Evolutionary conservation across 768 basidiomycete species (phyloP), one percentile per base, ranked within the genome.

Genomic region (Rubroboletus pulcherrimus): DNA sequence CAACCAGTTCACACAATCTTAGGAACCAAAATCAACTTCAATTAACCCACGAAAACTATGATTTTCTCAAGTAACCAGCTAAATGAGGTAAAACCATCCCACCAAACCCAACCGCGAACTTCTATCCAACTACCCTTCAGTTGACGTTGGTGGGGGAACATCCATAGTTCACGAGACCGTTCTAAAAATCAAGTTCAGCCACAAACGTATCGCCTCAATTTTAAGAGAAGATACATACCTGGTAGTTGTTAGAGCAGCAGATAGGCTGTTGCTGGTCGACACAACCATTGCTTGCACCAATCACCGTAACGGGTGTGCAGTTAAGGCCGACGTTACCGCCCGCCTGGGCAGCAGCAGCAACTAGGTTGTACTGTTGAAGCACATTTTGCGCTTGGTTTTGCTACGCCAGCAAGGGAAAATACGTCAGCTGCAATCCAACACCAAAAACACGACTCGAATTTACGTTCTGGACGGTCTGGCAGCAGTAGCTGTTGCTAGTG

Each of bases 401-500:
- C 26, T 26, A 5, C 3, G 3, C 26, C 26, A 5, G 1, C 35
- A n/a, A 30, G 10, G 5, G 4, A 21, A 17, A 38, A 4, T 12
- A 24, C 6, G 8, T 60, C 24, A 51, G 15, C 11, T 1, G 0
- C 0, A 17, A 14, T 5, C 10, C 12, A 9, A 10, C 5, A 34
- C 2, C 6, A 9, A 10, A 7, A 24, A 19, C 1, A 12, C 7
- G 12, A 11, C 3, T 2, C 3, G 0, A 17, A 49, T 12, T 30
- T 21, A 65, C 63, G 10, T 1, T 37, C 49, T 63, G 34, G 4
- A 29, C 21, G 0, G 4, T 12, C 35, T 64, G 10, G n/a, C 66
- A 67, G 49, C 66, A 67, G 6, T 29, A 8, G 15, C 38, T 9
- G 2, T 1, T 0, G 0, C 57, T 55, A 12, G 50, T 61, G 57